Evolutionary conservation across 371 early-diverging fungal species (phyloP).

Genomic region (Actinomortierella wolfii): DNA sequence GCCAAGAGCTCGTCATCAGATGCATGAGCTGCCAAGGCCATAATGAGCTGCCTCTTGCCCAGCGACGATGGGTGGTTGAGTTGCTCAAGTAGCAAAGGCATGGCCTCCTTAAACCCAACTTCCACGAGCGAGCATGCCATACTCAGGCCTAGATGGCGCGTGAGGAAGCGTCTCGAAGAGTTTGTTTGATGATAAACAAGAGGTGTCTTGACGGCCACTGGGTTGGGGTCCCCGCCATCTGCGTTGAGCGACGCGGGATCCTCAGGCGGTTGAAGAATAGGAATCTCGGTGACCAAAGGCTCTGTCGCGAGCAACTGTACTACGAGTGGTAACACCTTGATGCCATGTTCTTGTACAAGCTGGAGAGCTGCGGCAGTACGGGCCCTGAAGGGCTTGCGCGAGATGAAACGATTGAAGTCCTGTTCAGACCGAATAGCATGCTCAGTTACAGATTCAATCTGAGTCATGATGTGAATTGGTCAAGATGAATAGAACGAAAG

Average conservation of each 20-base stretch:
- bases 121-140: conserved; percentile 24
- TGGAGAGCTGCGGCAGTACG: conserved; percentile 17
- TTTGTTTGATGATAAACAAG: conserved; percentile 28
- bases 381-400: conserved; percentile 15
- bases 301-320: conserved; percentile 20
- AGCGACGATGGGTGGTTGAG: conserved; percentile 28
- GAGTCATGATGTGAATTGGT: conserved; percentile 6
- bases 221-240: conserved; percentile 40
- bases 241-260: conserved; percentile 24
- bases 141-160: conserved; percentile 14
- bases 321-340: conserved; percentile 21
- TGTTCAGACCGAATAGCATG: too few relatives aligned
- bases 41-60: conserved; percentile 27
- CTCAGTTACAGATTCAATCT: conserved; percentile 25
- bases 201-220: conserved; percentile 15
- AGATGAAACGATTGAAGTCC: conserved; percentile 7
- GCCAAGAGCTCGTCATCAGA: conserved; percentile 27
- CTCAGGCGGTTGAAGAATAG: conserved; percentile 11
- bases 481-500: too few relatives aligned
- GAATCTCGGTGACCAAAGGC: conserved; percentile 15
- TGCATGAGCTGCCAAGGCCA: conserved; percentile 18
- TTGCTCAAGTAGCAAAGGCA: conserved; percentile 16
- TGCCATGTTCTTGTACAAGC: conserved; percentile 9
- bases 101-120: conserved; percentile 8
- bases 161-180: conserved; percentile 26